Percentiles rank a stretch among this genome's conserved stretches.
phyloP scores from a whole-genome alignment of 495 filamentous ascomycete species.

The Penicillium chermesinum region DNA sequence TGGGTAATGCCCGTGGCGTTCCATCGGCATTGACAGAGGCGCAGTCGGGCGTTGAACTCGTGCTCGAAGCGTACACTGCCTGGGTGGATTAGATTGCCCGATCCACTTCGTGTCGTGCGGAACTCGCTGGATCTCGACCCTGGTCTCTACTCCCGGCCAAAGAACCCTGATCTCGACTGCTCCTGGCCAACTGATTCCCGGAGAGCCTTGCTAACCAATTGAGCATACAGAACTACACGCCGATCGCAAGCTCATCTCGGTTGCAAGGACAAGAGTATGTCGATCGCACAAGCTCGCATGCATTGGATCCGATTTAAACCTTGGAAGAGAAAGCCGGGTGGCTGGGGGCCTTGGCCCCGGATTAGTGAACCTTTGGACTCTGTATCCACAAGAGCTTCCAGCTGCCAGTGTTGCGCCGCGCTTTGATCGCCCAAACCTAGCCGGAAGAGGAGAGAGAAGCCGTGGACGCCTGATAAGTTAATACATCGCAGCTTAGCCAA shows the following conservation, averaged over 20 bases:
- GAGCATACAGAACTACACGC: neutral
- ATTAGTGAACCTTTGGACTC: slow-evolving; percentile 1
- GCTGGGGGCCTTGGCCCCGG: neutral
- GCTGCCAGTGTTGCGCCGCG: neutral
- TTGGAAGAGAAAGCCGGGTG: no score
- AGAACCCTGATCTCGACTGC: neutral
- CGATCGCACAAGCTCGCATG: neutral
- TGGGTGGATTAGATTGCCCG: slow-evolving; percentile 13
- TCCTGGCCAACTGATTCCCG: no score
- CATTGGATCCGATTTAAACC: neutral
- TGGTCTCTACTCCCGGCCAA: neutral
- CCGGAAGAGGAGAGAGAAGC: slow-evolving; percentile 1
- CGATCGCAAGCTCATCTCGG: neutral
- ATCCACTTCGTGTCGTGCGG: slow-evolving; percentile 5
- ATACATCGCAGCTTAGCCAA: neutral
- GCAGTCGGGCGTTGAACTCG: slow-evolving; percentile 11
- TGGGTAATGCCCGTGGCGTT: neutral
- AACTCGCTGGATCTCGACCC: neutral
- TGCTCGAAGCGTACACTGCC: slow-evolving; percentile 7
- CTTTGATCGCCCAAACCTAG: slow-evolving; percentile 4
- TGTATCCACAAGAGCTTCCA: neutral
- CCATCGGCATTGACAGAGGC: neutral
- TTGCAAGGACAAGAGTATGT: neutral
- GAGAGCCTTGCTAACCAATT: no score
- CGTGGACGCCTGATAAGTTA: neutral